phyloP scores from a whole-genome alignment of 805 yeast species.

The Yarrowia osloensis region DNA sequence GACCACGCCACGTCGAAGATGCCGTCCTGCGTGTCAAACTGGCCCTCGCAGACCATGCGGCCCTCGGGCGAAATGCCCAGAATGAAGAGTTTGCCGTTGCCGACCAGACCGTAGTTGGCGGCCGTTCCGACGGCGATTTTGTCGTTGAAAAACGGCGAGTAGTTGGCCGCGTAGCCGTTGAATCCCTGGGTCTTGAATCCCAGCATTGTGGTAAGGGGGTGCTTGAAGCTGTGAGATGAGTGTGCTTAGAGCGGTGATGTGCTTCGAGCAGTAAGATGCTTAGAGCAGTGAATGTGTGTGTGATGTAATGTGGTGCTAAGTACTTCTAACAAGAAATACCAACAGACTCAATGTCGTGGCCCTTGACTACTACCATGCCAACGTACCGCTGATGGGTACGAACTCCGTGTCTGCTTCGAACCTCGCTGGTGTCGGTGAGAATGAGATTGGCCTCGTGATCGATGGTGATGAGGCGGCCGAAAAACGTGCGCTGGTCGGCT shows the following conservation, averaged over 20 bases:
- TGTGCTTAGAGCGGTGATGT: neutral
- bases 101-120: slow-evolving; percentile 91
- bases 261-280: no score
- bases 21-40: slow-evolving; percentile 91
- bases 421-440: slow-evolving; percentile 41
- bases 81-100: slow-evolving; percentile 81
- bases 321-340: slow-evolving; percentile 33
- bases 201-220: slow-evolving; percentile 52
- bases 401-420: slow-evolving; percentile 37
- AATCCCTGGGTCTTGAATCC: slow-evolving; percentile 73
- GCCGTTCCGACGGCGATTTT: slow-evolving; percentile 87
- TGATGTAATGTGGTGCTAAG: neutral
- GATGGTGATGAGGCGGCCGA: slow-evolving; percentile 41
- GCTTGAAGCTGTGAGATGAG: neutral
- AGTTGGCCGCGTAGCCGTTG: slow-evolving; percentile 83
- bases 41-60: slow-evolving; percentile 41
- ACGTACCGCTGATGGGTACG: slow-evolving; percentile 37
- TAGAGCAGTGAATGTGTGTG: neutral
- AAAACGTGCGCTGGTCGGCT: slow-evolving; percentile 41
- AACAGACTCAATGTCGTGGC: slow-evolving; percentile 37
- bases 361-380: slow-evolving; percentile 44
- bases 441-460: slow-evolving; percentile 41
- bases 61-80: slow-evolving; percentile 72
- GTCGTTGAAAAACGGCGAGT: slow-evolving; percentile 90
- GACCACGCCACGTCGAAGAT: slow-evolving; percentile 88